These are phyloP conservation scores for Nicotiana attenuata DNA, from an alignment of 257 asterid genomes.

Conservation along the genomic window DNA sequence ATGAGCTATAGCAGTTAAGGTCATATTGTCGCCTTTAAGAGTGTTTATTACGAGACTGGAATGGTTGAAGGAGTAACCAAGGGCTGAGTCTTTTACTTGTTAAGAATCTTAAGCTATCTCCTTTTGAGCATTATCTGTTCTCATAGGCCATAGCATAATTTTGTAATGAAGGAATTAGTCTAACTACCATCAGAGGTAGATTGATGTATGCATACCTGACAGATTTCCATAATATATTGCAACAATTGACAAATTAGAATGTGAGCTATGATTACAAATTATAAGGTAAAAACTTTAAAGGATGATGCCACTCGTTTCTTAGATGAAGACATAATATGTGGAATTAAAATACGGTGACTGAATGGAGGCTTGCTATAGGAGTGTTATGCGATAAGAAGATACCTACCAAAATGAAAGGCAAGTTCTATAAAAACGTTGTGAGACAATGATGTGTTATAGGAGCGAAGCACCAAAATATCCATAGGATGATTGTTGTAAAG, in stretches of 20 bases:
- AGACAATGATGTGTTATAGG: neutral
- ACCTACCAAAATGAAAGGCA: neutral
- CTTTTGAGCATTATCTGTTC: neutral
- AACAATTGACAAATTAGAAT: neutral
- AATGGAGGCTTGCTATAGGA: neutral
- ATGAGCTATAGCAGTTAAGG: neutral
- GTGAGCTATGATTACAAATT: neutral
- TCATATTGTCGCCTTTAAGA: neutral
- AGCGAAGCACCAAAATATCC: neutral
- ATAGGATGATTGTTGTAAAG: neutral
- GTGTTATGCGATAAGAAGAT: neutral
- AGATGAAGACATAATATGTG: neutral
- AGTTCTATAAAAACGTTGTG: neutral
- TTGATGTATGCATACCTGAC: neutral
- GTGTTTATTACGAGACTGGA: neutral
- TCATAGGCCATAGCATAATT: neutral
- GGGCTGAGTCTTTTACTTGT: neutral
- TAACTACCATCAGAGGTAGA: neutral
- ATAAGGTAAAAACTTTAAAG: neutral
- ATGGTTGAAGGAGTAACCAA: neutral
- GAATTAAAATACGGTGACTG: neutral
- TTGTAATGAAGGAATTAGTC: neutral
- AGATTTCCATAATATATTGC: neutral
- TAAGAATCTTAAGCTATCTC: neutral
- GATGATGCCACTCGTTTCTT: neutral